A percentile compares a stretch with the other conserved stretches of the same genome.
These are phyloP conservation scores for Phyllostachys edulis DNA, from an alignment of 176 grass and related monocot species.

Conservation along the genomic window DNA sequence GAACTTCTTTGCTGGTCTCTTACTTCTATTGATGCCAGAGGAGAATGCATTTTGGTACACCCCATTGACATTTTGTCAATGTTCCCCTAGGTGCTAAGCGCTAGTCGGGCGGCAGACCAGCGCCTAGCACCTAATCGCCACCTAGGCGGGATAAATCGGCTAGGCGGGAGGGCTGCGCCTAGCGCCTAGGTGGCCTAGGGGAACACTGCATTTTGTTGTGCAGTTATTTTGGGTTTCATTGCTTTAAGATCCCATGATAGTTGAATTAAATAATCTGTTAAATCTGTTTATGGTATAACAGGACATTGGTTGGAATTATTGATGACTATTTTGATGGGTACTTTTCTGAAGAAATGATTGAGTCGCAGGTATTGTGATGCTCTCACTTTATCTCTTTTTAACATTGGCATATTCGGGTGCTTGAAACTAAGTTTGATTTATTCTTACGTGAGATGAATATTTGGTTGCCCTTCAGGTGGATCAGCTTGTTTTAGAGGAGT, in stretches of 20 bases:
- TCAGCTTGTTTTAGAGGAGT: conserved; percentile 96
- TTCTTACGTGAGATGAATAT: conserved; percentile 24
- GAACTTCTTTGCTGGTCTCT: conserved; percentile 98
- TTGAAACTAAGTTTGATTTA: conserved; percentile 4
- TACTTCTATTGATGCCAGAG: conserved; percentile 95
- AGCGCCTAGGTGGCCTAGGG: no score
- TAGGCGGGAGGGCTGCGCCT: no score
- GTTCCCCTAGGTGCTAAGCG: no score
- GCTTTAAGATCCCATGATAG: conserved; percentile 14
- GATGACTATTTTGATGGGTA: conserved; percentile 99
- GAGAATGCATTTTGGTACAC: conserved; percentile 99
- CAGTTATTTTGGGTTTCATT: conserved; percentile 13
- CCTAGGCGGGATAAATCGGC: no score
- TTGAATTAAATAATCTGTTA: conserved; percentile 35
- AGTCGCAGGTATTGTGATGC: conserved; percentile 67
- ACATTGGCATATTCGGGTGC: conserved; percentile 8
- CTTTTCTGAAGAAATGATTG: conserved; percentile 98
- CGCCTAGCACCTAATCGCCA: no score
- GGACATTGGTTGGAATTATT: conserved; percentile 92
- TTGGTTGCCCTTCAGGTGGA: conserved; percentile 79
- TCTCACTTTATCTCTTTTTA: neutral
- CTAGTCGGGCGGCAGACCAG: no score
- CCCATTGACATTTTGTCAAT: neutral
- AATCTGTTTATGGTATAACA: conserved; percentile 44
- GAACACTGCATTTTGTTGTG: neutral